Evolutionary conservation across 2,329 filamentous ascomycete genomes (phyloP), one percentile per base, ranked within the genome.

Genomic region (Leptographium procerum): DNA sequence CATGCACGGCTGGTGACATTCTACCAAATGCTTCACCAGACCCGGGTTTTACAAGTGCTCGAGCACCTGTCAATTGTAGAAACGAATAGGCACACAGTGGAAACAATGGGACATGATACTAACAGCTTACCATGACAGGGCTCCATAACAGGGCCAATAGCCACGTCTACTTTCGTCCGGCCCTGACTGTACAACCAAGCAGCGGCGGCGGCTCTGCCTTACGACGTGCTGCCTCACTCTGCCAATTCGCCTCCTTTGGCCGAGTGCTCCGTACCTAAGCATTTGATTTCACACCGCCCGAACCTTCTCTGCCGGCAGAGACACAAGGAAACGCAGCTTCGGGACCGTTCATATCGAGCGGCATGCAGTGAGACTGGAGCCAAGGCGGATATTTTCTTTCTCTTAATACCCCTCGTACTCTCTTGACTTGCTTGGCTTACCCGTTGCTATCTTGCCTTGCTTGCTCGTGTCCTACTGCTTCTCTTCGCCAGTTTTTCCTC

Each of bases 311-410:
- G 43, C 54, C 54, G 54, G 54, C 54, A 56, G 47, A 57, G 47
- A 57, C 31, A 10, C 13, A 19, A 40, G 14, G 36, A 40, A 40
- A 40, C 36, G 36, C 36, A 28, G 19, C 40, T 56, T 59, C 57
- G 57, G 59, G 43, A 52, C 54, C 57, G 45, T 53, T 50, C 47
- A 60, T 61, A 59, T 57, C 59, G 56, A 55, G 19, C 40, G 58
- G 56, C 57, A 61, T 62, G 61, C 61, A 59, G 58, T 61, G 60
- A 61, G 55, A 62, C 60, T 55, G 59, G 58, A 57, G 48, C 43
- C 45, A 24, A 45, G 34, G 29, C 52, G 34, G 58, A 31, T 60
- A 53, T 56, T 59, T 34, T 51, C 26, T 26, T 34, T 19, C 8
- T n/a, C 52, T 28, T 55, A 24, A 36, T 50, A 22, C 19, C 51